Percentiles rank a stretch among this genome's conserved stretches.
Conservation (phyloP, 148 eudicot species). For the Chenopodium quinoa region DNA sequence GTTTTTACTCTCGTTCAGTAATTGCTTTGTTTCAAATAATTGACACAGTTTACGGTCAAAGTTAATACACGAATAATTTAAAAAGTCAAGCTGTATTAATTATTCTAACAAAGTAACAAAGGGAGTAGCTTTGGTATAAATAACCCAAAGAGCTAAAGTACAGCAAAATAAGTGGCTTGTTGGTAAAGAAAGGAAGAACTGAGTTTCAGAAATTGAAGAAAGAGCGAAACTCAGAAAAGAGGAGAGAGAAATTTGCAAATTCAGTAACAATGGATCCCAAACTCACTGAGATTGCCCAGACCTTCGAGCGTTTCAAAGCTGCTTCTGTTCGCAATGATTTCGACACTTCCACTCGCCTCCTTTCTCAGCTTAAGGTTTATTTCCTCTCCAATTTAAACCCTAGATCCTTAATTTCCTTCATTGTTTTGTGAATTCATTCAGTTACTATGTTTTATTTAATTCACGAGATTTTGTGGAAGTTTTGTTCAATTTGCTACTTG, state of each 20-base stretch:
- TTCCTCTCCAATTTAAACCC: slow-evolving; percentile 11
- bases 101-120: no score
- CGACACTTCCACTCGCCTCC: slow-evolving; percentile 47
- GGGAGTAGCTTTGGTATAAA: neutral
- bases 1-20: no score
- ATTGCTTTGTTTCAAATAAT: no score
- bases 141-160: neutral
- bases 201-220: neutral
- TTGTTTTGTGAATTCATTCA: neutral
- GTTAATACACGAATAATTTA: no score
- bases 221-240: neutral
- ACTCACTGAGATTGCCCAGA: slow-evolving; percentile 53
- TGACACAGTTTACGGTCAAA: no score
- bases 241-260: neutral
- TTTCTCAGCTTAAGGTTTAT: slow-evolving; percentile 76
- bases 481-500: neutral
- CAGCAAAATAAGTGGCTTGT: slow-evolving; percentile 3
- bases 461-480: neutral
- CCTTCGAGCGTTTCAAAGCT: slow-evolving; percentile 83
- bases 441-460: neutral
- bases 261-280: slow-evolving; percentile 69
- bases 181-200: slow-evolving; percentile 11
- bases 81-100: no score
- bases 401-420: slow-evolving; percentile 17
- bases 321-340: slow-evolving; percentile 64